A percentile compares a stretch with the other conserved stretches of the same genome.
phyloP scores from a whole-genome alignment of 805 yeast genomes.

The Saccharomycopsis schoenii region DNA sequence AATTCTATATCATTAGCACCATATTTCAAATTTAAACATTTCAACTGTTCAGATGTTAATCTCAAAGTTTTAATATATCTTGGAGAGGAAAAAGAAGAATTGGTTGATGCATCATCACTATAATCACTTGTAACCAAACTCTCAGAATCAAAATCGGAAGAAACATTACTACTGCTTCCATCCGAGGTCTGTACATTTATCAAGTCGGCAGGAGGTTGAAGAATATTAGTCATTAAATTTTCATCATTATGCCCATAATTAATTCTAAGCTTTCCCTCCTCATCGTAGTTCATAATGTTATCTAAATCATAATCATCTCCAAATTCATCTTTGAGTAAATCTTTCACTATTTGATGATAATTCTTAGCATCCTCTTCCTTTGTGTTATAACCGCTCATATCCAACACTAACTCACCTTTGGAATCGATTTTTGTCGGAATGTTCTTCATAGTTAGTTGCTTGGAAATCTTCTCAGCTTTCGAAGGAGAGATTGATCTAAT shows the following conservation, averaged over 20 bases:
- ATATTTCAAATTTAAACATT: slow-evolving; percentile 55
- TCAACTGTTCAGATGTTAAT: slow-evolving; percentile 82
- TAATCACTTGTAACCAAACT: slow-evolving; percentile 18
- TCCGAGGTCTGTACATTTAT: background rate
- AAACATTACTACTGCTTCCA: background rate
- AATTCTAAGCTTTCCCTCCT: slow-evolving; percentile 59
- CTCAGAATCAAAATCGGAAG: slow-evolving; percentile 7
- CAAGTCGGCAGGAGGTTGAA: slow-evolving; percentile 10
- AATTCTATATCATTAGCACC: slow-evolving; percentile 78
- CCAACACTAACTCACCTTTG: slow-evolving; percentile 83
- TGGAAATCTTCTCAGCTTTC: slow-evolving; percentile 52
- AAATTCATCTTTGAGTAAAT: slow-evolving; percentile 68
- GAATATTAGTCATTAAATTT: slow-evolving; percentile 11
- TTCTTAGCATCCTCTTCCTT: slow-evolving; percentile 66
- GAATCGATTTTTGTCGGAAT: slow-evolving; percentile 83
- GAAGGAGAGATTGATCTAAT: slow-evolving; percentile 15
- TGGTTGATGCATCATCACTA: slow-evolving; percentile 15
- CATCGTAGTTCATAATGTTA: slow-evolving; percentile 44
- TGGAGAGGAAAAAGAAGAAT: background rate
- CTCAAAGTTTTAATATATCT: slow-evolving; percentile 75
- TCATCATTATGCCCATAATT: slow-evolving; percentile 20
- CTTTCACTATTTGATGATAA: slow-evolving; percentile 66
- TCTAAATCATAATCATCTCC: slow-evolving; percentile 40
- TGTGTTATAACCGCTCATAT: slow-evolving; percentile 93
- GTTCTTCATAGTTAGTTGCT: slow-evolving; percentile 55